Evolutionary conservation across 2,329 filamentous ascomycete genomes (phyloP), one percentile per base, ranked within the genome.

Genomic region (Cordyceps militaris): DNA sequence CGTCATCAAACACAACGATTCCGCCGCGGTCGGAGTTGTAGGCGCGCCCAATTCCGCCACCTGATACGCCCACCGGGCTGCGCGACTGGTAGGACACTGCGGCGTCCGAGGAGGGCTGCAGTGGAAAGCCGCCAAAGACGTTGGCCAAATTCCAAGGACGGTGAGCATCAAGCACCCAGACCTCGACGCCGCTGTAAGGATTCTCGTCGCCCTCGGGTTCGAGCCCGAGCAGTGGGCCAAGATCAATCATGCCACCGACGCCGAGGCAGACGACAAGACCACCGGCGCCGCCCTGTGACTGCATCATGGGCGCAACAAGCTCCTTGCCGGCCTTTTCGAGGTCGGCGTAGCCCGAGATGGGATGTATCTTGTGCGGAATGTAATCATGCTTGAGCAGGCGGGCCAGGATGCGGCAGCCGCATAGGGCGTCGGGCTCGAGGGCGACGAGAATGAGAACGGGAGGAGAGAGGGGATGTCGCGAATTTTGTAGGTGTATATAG

Each of bases 311-410:
- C 56, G 79, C 80, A 42, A 97, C 88, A 46, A 95, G 79, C 63
- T 92, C 85, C 67, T 83, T 82, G 47, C 92, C 92, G 23, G 87
- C 87, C 64, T 84, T 86, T 67, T 89, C 82, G 48, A 99, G 83
- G 70, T 97, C 94, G 63, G 84, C 86, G 83, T 97, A 97, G 57
- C 94, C 94, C 21, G 90, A 85, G 56, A 99, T 87, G 1, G 94
- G 94, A 67, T 97, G 90, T 67, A 97, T 96, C 74, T 97, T 97
- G 76, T 97, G 93, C 14, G 88, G 89, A 65, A 99, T 96, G 70
- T 96, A 97, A 77, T 99, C 94, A 79, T 93, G 88, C 74, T 96
- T 97, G 60, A 99, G 80, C n/a, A 99, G 81, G 52, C 88, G 83
- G 3, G 93, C 96, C 49, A 99, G 84, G 61, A 99, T 97, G 61